Evolutionary conservation across 345 rosid genomes (phyloP), one percentile per base, ranked within the genome.

Genomic region (Mallotus nudiflorus): DNA sequence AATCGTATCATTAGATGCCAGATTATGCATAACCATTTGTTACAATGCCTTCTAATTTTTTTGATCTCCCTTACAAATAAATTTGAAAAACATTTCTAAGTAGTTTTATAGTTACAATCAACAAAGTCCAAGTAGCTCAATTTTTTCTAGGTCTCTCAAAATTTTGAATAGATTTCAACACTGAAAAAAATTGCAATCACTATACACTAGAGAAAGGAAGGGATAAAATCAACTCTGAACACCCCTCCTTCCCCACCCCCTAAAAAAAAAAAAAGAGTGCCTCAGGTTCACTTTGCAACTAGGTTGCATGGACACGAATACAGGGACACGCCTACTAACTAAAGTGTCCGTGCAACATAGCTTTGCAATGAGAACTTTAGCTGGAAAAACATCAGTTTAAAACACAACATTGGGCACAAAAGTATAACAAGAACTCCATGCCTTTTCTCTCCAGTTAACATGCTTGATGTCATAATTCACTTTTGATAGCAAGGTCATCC

Each of bases 371-470:
- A 24, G n/a, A 9, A 39, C 37, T 28, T 31, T 14, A 68, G 37
- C 18, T 16, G 24, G 33, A 15, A 5, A 61, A 51, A 49, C 35
- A 61, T 40, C 48, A n/a, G n/a, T n/a, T n/a, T n/a, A 56, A 2
- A 35, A 13, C 28, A 37, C 11, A 49, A 35, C 20, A 31, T 35
- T n/a, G n/a, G 8, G 35, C 37, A 11, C 14, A n/a, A 27, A 37
- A 25, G 61, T 50, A 15, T 1, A 51, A 28, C 1, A 22, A 49
- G 46, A 50, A 46, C 4, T 18, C 9, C 53, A 68, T 83, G 85
- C 92, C 88, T 85, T 69, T 86, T 86, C 65, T 88, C 92, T 70
- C 88, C 89, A 1, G 78, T 70, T 71, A 69, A 68, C 77, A 69
- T 80, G 66, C 85, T 84, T 44, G 92, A 88, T 62, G 85, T 68